These are phyloP conservation scores for Chalaropsis thielavioides DNA, from an alignment of 2,329 filamentous ascomycete genomes.

Conservation along the genomic window DNA sequence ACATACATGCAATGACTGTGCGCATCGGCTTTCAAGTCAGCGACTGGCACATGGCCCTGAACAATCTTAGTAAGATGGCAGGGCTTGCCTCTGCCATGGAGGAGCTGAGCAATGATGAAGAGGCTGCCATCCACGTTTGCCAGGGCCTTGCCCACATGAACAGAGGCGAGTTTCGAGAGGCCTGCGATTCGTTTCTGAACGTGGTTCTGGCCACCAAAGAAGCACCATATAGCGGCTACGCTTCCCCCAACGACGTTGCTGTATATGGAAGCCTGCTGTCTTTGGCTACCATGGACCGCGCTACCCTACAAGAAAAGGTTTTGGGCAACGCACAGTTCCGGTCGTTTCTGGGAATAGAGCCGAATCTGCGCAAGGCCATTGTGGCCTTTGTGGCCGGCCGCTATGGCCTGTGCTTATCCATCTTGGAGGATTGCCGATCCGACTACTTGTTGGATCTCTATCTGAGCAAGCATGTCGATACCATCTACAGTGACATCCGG, in stretches of 20 bases:
- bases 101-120: conserved; percentile 21
- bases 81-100: conserved; percentile 24
- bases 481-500: conserved; percentile 61
- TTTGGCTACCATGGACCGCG: conserved; percentile 74
- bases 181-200: conserved; percentile 12
- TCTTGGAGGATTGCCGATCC: conserved; percentile 63
- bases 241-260: conserved; percentile 76
- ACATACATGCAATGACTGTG: conserved; percentile 67
- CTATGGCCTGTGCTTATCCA: conserved; percentile 70
- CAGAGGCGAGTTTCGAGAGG: conserved; percentile 33
- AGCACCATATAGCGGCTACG: conserved; percentile 51
- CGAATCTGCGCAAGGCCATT: conserved; percentile 84
- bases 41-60: conserved; percentile 58
- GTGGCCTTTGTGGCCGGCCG: conserved; percentile 79
- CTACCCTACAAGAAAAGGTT: conserved; percentile 57
- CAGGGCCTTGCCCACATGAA: conserved; percentile 46
- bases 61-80: conserved; percentile 48
- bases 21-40: conserved; percentile 59
- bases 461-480: conserved; percentile 56
- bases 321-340: conserved; percentile 73
- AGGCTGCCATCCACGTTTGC: conserved; percentile 22
- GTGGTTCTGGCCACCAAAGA: conserved; percentile 47
- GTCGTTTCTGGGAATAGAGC: conserved; percentile 78
- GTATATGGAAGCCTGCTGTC: conserved; percentile 84
- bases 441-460: conserved; percentile 90